Evolutionary conservation across 2,329 filamentous ascomycete genomes (phyloP), one percentile per base, ranked within the genome.

Genomic region (Nothophoma quercina): DNA sequence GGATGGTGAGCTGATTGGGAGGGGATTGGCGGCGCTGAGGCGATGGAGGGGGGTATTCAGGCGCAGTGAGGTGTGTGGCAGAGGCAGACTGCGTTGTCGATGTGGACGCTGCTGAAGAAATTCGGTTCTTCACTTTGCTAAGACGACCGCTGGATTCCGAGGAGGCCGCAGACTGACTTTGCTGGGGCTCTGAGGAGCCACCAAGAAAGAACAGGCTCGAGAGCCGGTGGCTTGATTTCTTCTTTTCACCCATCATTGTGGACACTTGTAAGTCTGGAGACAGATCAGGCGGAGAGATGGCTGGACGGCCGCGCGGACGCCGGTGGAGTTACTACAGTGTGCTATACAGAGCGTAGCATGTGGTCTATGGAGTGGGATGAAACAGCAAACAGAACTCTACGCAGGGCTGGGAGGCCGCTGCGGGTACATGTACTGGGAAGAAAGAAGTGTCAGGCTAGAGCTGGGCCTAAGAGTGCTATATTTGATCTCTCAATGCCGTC

Each of bases 201-300:
- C 60, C 60, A 32, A 61, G 44, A 10, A 64, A 70, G 51, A 74
- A 71, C 23, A 73, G 50, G 34, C 70, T 71, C 43, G 70, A 73
- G 46, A 74, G 64, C 55, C 71, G 56, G 38, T 60, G 60, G 58
- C 57, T 65, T n/a, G 69, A 62, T 42, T 65, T 66, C 58, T 70
- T 73, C 60, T 67, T 70, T 46, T 67, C 60, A 29, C 56, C 57
- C 62, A 68, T 38, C 56, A 64, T 46, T n/a, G 25, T 64, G 50
- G 54, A 34, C 21, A 12, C 30, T 21, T 39, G 15, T 18, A 21
- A 21, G 25, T 2, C 15, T 36, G 39, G 33, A 19, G 19, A 35
- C 23, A 25, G 21, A 30, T 10, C 21, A 39, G 43, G 23, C 38
- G 35, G 45, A 15, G 16, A 33, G 39, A 29, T 10, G 28, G 15